Conservation (phyloP, 495 filamentous ascomycete genomes). For the Annulohypoxylon bovei region DNA sequence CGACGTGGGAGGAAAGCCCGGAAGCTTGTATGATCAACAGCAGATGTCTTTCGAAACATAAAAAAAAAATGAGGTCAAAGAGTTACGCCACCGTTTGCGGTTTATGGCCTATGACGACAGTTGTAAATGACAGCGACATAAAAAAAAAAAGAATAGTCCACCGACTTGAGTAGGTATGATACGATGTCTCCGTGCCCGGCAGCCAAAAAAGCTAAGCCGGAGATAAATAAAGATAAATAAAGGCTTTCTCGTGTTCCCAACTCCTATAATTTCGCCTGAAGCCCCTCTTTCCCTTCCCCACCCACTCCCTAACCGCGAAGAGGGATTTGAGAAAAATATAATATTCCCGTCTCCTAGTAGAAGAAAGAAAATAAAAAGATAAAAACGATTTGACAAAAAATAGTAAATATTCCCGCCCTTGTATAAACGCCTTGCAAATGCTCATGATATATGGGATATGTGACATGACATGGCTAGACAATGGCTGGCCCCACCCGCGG, state of each 20-base stretch:
- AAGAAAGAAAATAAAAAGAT: background rate
- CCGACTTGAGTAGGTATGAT: background rate
- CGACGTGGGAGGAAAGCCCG: background rate
- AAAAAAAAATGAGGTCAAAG: background rate
- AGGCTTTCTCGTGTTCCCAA: conserved; percentile 16
- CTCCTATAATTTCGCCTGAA: conserved; percentile 34
- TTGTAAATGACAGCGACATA: conserved; percentile 12
- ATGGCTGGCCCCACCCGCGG: conserved; percentile 15
- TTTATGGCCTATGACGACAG: conserved; percentile 21
- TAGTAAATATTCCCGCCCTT: conserved; percentile 14
- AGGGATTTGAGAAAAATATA: conserved; percentile 1
- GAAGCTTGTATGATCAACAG: conserved; percentile 9
- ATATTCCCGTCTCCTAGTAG: background rate
- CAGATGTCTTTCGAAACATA: conserved; percentile 14
- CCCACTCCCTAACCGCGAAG: background rate
- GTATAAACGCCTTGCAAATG: conserved; percentile 36
- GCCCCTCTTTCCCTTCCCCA: conserved; percentile 14
- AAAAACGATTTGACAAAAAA: conserved; percentile 12
- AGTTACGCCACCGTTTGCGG: conserved; percentile 16
- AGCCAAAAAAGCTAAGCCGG: background rate
- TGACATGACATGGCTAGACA: conserved; percentile 31
- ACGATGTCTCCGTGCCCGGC: conserved; percentile 7
- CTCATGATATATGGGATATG: conserved; percentile 28
- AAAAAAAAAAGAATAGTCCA: background rate
- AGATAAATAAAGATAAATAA: background rate